These are phyloP conservation scores for Pelargonium cotyledonis DNA, from an alignment of 441 rosid genomes.

Conservation along the genomic window DNA sequence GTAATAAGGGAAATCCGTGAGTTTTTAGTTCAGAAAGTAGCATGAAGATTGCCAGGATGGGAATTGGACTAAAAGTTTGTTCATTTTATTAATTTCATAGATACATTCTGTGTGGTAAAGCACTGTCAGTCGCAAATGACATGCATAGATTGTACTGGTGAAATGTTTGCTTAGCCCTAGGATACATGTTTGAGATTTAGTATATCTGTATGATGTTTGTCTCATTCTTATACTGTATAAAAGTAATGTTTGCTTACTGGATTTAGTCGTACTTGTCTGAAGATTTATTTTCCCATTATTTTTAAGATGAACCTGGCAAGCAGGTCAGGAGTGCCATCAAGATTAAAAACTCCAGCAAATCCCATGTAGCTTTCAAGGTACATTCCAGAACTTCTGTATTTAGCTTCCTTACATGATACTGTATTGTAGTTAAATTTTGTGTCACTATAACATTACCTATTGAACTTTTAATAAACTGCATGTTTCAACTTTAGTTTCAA, in stretches of 20 bases:
- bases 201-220: background rate
- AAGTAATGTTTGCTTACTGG: background rate
- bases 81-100: background rate
- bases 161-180: background rate
- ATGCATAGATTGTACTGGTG: background rate
- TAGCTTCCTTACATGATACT: background rate
- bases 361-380: slow-evolving; percentile 89
- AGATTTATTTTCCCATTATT: slow-evolving; percentile 11
- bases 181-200: background rate
- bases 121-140: background rate
- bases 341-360: slow-evolving; percentile 87
- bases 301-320: slow-evolving; percentile 91
- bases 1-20: background rate
- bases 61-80: background rate
- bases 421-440: background rate
- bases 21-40: background rate
- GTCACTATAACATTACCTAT: background rate
- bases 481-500: slow-evolving; percentile 45
- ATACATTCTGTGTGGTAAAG: background rate
- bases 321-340: slow-evolving; percentile 92
- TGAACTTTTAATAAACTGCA: slow-evolving; percentile 4
- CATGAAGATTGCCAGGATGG: background rate
- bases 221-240: background rate
- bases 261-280: slow-evolving; percentile 4
- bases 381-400: background rate